Base-by-base conservation (phyloP, 305 asterid genomes). In the Ilex paraguariensis region DNA sequence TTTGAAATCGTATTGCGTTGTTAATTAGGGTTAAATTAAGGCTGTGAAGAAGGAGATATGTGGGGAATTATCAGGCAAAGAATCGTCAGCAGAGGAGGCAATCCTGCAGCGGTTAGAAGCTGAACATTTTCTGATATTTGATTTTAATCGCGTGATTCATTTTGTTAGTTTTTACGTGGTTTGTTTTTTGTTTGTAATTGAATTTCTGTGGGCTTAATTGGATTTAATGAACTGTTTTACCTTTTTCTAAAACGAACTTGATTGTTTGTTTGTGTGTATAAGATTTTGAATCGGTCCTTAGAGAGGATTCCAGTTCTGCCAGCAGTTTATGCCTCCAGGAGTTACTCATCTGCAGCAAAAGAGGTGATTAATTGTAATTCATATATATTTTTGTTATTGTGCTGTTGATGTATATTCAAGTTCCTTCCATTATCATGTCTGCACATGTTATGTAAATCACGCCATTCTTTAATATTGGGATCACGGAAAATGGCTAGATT, bases 261-360 rank as follows among this genome's bases (percentile, higher is more conserved):
- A 60, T 45, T 49, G 9, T 50, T 13, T 48, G 48, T 59, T 16
- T 36, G 14, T 21, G 11, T 5, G 45, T 62, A 8, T 40, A 31
- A 61, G 77, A 57, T 32, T 63, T 50, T 59, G 49, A 45, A 59
- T 28, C 62, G 44, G 56, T 62, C 62, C 21, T 31, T 73, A 60
- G 59, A 70, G 75, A 70, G 73, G 56, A 61, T 72, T 65, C 70
- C 76, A 10, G 4, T 46, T 46, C 15, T 8, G 5, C 52, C 52
- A 10, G 13, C 52, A 57, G 56, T 61, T 53, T 59, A 60, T 66
- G 79, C 68, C 14, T 71, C 78, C 45, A 68, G 80, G 70, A 45
- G 67, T 32, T 80, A 64, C 67, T 76, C 83, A 62, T 77, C 80
- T 59, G 36, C 78, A 33, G 62, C 67, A 57, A 80, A 73, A 57